A percentile compares a stretch with the other conserved stretches of the same genome.
phyloP scores from a whole-genome alignment of 306 rosid genomes.

The Malus sieversii region DNA sequence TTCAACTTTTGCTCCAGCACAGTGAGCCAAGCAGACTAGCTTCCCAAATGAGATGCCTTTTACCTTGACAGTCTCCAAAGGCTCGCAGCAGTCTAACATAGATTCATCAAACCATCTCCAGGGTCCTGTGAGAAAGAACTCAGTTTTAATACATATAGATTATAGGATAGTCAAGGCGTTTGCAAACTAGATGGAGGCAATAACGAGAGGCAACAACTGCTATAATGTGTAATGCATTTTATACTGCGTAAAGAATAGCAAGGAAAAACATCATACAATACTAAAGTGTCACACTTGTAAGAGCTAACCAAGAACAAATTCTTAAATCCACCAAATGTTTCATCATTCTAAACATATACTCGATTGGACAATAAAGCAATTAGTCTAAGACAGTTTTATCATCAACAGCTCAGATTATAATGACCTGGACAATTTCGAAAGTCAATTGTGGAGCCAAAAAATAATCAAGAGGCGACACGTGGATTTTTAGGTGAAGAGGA shows the following conservation, averaged over 20 bases:
- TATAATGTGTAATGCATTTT: neutral
- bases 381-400: neutral
- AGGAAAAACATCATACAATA: neutral
- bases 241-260: neutral
- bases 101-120: conserved; percentile 99
- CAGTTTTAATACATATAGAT: neutral
- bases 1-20: conserved; percentile 95
- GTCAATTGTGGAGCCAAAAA: too few species aligned
- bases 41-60: conserved; percentile 88
- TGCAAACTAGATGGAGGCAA: neutral
- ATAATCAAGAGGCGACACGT: too few species aligned
- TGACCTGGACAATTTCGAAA: neutral
- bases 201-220: neutral
- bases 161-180: neutral
- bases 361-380: neutral
- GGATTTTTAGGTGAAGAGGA: too few species aligned
- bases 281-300: neutral
- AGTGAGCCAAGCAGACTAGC: conserved; percentile 81
- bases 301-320: neutral
- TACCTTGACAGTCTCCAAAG: conserved; percentile 70
- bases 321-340: neutral
- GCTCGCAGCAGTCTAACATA: conserved; percentile 92
- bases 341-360: neutral
- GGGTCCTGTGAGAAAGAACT: conserved; percentile 46
- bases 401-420: neutral